Evolutionary conservation across 2,329 filamentous ascomycete species (phyloP), one percentile per base, ranked within the genome.

Genomic region (Botrytis porri): DNA sequence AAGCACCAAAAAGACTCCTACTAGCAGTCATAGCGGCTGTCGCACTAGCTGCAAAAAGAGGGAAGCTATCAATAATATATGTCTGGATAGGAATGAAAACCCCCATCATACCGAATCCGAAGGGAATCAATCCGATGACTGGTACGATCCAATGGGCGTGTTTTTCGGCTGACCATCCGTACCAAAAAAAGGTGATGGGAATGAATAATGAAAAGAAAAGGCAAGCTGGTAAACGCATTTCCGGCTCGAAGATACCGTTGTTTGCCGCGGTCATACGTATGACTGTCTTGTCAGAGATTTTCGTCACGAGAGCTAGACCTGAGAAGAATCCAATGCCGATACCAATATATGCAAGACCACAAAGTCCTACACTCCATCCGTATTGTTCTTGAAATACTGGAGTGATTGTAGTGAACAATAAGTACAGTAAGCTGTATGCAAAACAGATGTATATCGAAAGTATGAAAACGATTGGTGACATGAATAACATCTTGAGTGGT

Each of bases 401-500:
- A 0, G 83, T 81, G 78, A 85, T 87, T 1, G 86, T 86, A 3
- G 84, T 82, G 4, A 88, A 81, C 59, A 88, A 85, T 0, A 85
- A 85, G 77, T 88, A 88, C 0, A 88, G 79, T 0, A 87, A 81
- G 39, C 86, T 84, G 73, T 88, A 88, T 1, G 87, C 77, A 1
- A 87, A 91, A 3, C 89, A 91, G 92, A 95, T 95, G 85, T 97
- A 97, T 4, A 96, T 76, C 2, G 90, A 89, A 78, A 96, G 91
- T 79, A 84, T 79, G 4, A 83, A 65, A 14, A 82, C 79, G 69
- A 83, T 81, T 18, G 81, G 81, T 60, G 82, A 81, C 54, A 76
- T 73, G 65, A 77, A 77, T 35, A 81, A 77, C 77, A 83, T 79
- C 77, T 85, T 86, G 59, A 85, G 75, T 3, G 87, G 86, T 4